Evolutionary conservation across 2,329 filamentous ascomycete species (phyloP).

Genomic region (Pseudogymnoascus sp.): DNA sequence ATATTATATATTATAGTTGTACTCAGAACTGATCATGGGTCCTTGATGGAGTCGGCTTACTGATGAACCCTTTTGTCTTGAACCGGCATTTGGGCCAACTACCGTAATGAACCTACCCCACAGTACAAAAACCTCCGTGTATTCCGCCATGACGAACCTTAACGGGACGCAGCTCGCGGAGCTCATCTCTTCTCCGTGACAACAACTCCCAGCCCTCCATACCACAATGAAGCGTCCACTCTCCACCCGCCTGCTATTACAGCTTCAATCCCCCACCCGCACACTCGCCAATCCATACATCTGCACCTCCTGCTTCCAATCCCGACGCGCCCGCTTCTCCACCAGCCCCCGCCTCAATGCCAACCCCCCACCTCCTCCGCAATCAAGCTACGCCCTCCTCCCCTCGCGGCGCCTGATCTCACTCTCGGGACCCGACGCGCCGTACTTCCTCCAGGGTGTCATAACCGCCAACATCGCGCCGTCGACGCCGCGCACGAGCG

Average conservation of each 20-base stretch:
- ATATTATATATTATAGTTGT: not conserved
- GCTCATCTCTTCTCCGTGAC: not conserved
- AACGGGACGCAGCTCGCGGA: not conserved
- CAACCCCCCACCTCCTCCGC: constrained; percentile 35
- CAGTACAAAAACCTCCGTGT: not conserved
- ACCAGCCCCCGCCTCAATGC: constrained; percentile 6
- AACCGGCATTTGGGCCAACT: not conserved
- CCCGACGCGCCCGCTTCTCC: constrained; percentile 9
- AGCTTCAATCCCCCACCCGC: constrained; percentile 12
- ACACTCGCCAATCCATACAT: constrained; percentile 16
- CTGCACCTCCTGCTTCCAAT: constrained; percentile 20
- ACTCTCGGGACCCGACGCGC: constrained; percentile 69
- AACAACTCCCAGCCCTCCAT: not conserved
- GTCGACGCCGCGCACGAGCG: constrained; percentile 34
- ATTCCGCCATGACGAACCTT: constrained; percentile 1
- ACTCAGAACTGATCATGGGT: not conserved
- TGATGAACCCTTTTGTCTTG: not conserved
- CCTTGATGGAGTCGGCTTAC: not conserved
- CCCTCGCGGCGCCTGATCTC: constrained; percentile 72
- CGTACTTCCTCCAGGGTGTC: constrained; percentile 81
- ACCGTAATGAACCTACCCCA: not conserved
- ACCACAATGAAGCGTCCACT: constrained; percentile 19
- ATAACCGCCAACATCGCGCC: constrained; percentile 62
- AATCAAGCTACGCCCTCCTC: constrained; percentile 48
- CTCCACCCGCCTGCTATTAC: not conserved